Base-by-base conservation (phyloP, 345 rosid species). In the Eutrema heterophyllum region DNA sequence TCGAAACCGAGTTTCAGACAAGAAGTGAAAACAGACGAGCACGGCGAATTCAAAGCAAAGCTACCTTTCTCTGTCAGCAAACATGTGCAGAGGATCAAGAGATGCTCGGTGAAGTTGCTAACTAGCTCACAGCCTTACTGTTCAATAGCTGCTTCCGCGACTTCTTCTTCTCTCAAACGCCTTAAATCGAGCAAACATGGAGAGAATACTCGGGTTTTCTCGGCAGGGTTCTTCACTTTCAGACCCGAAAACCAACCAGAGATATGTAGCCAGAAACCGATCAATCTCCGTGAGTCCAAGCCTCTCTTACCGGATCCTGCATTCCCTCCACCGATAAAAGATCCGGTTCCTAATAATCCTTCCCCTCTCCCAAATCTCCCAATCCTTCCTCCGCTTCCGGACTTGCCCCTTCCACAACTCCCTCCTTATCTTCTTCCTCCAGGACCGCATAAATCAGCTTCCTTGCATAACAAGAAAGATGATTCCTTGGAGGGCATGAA, bases 181-280 rank as follows among this genome's bases (percentile, higher is more conserved):
- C 81, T 94, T 24, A 87, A 80, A 79, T 76, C 86, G 2, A 81
- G 81, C 54, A 83, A 79, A 55, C 74, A 78, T 2, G 88, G 92
- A 57, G 74, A 77, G 40, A 65, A 52, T 0, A 64, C 70, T 5
- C 82, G 83, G 11, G 72, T 95, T 30, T 95, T 89, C 87, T 95
- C 96, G 3, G 96, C 99, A n/a, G 99, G 99, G 0, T 81, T 85
- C 78, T 92, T 92, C 83, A 78, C 91, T 51, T 92, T 95, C 85
- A 95, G 83, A 84, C 99, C 97, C 0, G 65, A 76, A 18, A 86
- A 75, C 8, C 96, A 77, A 64, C 93, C 97, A 5, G 52, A 45
- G 27, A 63, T 87, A 2, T 95, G 97, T 75, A 85, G 78, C 73
- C 85, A 84, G 65, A 85, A 89, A 77, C 89, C 85, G 0, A 84